Evolutionary conservation across 306 rosid species (phyloP), one percentile per base, ranked within the genome.

Genomic region (Lathyrus tuberosus): DNA sequence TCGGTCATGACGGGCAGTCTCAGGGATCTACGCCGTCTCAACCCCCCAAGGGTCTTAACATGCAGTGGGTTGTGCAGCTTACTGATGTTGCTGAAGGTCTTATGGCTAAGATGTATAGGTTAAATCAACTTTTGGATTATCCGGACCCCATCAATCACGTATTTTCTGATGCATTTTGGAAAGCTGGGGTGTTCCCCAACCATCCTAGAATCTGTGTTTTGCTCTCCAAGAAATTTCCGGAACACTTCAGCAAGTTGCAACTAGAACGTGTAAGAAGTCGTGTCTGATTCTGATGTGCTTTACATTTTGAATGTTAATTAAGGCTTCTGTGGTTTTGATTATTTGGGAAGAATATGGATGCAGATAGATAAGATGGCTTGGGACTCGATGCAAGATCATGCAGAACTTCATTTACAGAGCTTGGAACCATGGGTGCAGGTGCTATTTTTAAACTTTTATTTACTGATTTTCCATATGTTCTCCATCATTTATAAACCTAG

Each of bases 381-480:
- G 87, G 99, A 94, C 67, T 86, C 92, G 57, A 84, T 91, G 82
- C 91, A 87, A 85, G 97, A 87, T 74, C 86, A 84, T 80, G 97
- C 95, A 4, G 97, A 87, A 79, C 95, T 87, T 84, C 92, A 87
- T 83, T 77, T 91, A 69, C 99, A 94, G 82, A 85, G 90, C 81
- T 70, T 94, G 81, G 97, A 91, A 78, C 99, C 96, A 10, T 94
- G 99, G 99, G 84, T 94, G 80, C 97, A 94, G 97, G 99, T 94
- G 65, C 60, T 76, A 37, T 67, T 70, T 43, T 49, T 53, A 58
- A 70, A 43, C 38, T 26, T 80, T 57, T n/a, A 53, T 20, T 70
- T 46, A 13, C 51, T 53, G 44, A 24, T 54, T 77, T 70, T 56
- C 37, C 26, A 65, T 59, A 14, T 71, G 48, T 65, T 73, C 22